Base-by-base conservation (phyloP, 148 eudicot species). In the Chenopodium suecicum region DNA sequence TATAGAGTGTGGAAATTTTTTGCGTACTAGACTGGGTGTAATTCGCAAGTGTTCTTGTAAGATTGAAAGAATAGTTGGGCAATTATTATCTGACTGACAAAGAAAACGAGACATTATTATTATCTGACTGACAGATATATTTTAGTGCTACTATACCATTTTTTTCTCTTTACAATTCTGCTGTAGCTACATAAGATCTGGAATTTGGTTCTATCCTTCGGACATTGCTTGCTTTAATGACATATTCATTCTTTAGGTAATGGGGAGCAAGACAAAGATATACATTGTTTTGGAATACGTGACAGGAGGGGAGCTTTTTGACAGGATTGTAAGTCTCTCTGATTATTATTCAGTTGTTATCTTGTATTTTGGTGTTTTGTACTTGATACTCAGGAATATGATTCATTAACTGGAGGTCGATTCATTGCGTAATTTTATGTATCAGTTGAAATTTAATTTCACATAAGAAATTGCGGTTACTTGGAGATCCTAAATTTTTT, bases 301-400 rank as follows among this genome's bases (percentile, higher is more conserved):
- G 60, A 95, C 94, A 7, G 98, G 98, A 67, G 98, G 98, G 73
- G 98, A 95, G 89, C 98, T 95, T 48, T 95, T 95, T 78, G 98
- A 93, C 88, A 93, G 93, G 88, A 95, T 95, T 86, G 98, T 95
- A 92, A 90, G 94, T 87, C 70, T 79, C 67, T 80, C 23, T 64
- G 37, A 52, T 48, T 48, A 52, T 63, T 48, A 58, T 76, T 66
- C 7, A 9, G 62, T 8, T 54, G 3, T 10, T 78, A 48, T 68
- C 73, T 62, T 70, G 20, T 73, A 52, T 20, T 14, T 31, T 10
- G 0, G 4, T 31, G 0, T 7, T 31, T 5, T 72, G 64, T 25
- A 47, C 23, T 79, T 70, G 73, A 32, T 22, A 58, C 37, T 16
- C 69, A n/a, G 50, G 64, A 58, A 62, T 23, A 50, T 47, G 34